Conservation (phyloP, 1,284 basidiomycete genomes). For the Boletus nobilissimus region DNA sequence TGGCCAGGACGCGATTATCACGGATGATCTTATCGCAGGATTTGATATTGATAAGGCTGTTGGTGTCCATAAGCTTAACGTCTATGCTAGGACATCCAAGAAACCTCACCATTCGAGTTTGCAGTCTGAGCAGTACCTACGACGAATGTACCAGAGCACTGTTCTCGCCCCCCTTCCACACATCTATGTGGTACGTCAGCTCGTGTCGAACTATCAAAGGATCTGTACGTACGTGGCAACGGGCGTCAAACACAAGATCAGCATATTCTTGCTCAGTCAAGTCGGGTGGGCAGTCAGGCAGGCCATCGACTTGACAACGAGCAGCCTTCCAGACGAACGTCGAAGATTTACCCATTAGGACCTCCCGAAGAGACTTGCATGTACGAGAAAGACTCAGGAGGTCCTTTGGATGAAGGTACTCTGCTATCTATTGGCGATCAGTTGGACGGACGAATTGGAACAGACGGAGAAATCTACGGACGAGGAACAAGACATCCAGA, state of each 20-base stretch:
- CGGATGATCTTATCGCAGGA: not conserved
- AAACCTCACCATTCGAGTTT: not conserved
- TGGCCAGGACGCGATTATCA: not conserved
- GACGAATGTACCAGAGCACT: not conserved
- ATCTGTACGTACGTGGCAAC: conserved; percentile 27
- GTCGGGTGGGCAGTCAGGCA: not conserved
- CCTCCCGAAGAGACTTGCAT: conserved; percentile 30
- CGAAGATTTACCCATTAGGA: conserved; percentile 33
- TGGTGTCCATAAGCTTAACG: not conserved
- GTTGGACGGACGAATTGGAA: not conserved
- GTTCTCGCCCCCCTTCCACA: not conserved
- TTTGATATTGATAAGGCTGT: not conserved
- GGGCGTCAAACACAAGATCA: not conserved
- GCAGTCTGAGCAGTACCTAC: not conserved
- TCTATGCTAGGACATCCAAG: not conserved
- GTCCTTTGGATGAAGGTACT: conserved; percentile 32
- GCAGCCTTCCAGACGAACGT: not conserved
- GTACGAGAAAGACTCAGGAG: conserved; percentile 37
- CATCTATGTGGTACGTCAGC: not conserved
- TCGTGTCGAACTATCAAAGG: not conserved
- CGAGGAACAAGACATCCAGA: conserved; percentile 23
- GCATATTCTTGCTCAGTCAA: not conserved
- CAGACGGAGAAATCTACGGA: not conserved
- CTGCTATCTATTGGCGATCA: conserved; percentile 27
- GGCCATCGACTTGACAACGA: not conserved